Base-by-base conservation (phyloP, 129 eudicot genomes). In the Flaveria ramosissima region DNA sequence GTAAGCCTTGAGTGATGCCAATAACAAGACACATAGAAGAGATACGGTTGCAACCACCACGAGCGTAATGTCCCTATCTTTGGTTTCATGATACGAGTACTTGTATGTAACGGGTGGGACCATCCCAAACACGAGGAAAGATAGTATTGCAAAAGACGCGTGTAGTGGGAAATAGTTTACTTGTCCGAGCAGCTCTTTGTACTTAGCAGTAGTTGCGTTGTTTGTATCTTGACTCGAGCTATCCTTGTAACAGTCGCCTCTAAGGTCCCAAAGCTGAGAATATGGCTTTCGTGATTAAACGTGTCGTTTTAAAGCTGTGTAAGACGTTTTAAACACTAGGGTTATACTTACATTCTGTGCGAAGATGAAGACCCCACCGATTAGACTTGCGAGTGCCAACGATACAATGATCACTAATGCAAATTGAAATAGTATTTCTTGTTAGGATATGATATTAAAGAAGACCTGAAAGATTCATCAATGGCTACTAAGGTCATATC, bases 291-390 rank as follows among this genome's bases (percentile, higher is more conserved):
- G n/a, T 74, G 21, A 56, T 30, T 19, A 80, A 47, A 19, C 7
- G 14, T n/a, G 62, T 65, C 15, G 14, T 24, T 45, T 73, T 55
- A 16, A 21, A 21, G 23, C 3, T 7, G 2, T 26, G 41, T 50
- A 20, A 65, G 51, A 13, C 41, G 73, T 7, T 42, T 42, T 24
- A 50, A 71, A 75, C 4, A 24, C 9, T 30, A 21, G 60, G 30
- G 7, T 19, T 27, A n/a, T 77, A 74, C 92, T 90, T 47, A 90
- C 96, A 42, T 82, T 85, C 23, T 86, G 84, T 43, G 66, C 79
- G 7, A 90, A 55, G 64, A 84, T 27, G 76, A 87, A 43, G 48
- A 90, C 82, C 75, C 90, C 87, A 26, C 89, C 92, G 2, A 90
- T 65, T 12, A 85, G 68, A 66, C 80, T 85, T 74, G 92, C 92